Evolutionary conservation across 1,284 basidiomycete genomes (phyloP).

Genomic region (Microbotryum scabiosae): DNA sequence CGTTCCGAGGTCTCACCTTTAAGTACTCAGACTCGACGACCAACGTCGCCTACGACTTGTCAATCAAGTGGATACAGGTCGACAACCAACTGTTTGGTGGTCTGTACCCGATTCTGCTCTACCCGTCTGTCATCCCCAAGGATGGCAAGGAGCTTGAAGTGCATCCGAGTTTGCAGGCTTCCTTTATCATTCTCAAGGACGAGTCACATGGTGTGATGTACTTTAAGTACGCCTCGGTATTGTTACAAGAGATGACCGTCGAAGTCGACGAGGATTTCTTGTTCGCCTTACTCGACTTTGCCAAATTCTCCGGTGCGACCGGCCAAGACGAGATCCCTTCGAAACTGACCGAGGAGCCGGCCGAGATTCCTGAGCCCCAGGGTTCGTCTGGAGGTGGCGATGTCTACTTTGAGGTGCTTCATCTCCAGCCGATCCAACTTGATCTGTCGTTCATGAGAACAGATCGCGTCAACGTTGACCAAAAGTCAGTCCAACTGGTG

Average conservation of each 20-base stretch:
- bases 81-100: constrained; percentile 98
- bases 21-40: constrained; percentile 76
- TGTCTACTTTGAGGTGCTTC: constrained; percentile 94
- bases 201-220: constrained; percentile 92
- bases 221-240: constrained; percentile 91
- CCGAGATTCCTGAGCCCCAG: constrained; percentile 70
- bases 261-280: constrained; percentile 96
- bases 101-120: constrained; percentile 88
- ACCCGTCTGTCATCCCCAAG: constrained; percentile 83
- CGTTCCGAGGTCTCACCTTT: constrained; percentile 69
- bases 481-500: constrained; percentile 57
- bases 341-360: constrained; percentile 64
- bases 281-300: constrained; percentile 84
- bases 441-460: constrained; percentile 96
- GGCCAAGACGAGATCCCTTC: constrained; percentile 62
- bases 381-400: constrained; percentile 58
- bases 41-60: constrained; percentile 71
- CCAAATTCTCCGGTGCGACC: constrained; percentile 78
- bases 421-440: constrained; percentile 87
- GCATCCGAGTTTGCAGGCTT: constrained; percentile 82
- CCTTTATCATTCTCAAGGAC: constrained; percentile 85
- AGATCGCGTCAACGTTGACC: constrained; percentile 82
- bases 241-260: constrained; percentile 89
- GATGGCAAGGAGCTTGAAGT: constrained; percentile 67
- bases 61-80: constrained; percentile 85